These are phyloP conservation scores for Eruca vesicaria DNA, from an alignment of 441 rosid species.

Conservation along the genomic window DNA sequence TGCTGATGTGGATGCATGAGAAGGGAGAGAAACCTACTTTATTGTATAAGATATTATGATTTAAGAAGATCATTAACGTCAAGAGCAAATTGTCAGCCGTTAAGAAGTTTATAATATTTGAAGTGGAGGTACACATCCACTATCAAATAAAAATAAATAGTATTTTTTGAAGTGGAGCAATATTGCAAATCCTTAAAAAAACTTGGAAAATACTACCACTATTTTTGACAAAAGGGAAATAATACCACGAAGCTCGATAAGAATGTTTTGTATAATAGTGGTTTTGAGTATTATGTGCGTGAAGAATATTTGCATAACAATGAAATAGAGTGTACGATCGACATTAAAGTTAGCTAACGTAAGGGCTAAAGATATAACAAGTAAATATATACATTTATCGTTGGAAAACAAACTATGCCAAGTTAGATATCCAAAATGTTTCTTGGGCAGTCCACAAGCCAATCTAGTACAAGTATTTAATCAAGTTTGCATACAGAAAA, in stretches of 20 bases:
- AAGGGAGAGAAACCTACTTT: too few relatives aligned
- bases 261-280: constrained; percentile 12
- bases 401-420: constrained; percentile 8
- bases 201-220: neutral
- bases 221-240: too few relatives aligned
- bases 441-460: constrained; percentile 38
- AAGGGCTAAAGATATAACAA: constrained; percentile 20
- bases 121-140: neutral
- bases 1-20: too few relatives aligned
- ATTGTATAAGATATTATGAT: too few relatives aligned
- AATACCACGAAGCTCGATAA: constrained; percentile 32
- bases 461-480: constrained; percentile 23
- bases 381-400: constrained; percentile 26
- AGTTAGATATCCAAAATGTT: constrained; percentile 4
- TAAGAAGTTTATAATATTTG: constrained; percentile 3
- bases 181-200: neutral
- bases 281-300: constrained; percentile 30
- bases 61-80: neutral
- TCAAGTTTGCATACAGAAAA: constrained; percentile 3
- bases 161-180: neutral
- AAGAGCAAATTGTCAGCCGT: constrained; percentile 8
- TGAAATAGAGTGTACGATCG: constrained; percentile 11
- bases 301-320: constrained; percentile 21
- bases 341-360: constrained; percentile 14
- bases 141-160: neutral